Conservation (phyloP, 306 rosid genomes). For the Medicago arabica region DNA sequence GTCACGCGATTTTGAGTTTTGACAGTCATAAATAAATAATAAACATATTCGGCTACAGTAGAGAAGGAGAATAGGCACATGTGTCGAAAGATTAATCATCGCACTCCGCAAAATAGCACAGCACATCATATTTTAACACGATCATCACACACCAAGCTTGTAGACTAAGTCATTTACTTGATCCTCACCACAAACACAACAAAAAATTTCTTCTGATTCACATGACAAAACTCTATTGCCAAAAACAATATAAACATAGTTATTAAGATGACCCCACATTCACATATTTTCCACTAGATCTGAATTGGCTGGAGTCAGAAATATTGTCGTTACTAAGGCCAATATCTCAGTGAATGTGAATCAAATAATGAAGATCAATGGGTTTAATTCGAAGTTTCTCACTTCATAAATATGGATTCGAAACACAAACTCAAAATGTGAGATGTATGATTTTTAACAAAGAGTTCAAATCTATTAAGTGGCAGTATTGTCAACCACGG, state of each 20-base stretch:
- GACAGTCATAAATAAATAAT: conserved; percentile 9
- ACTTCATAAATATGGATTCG: background rate
- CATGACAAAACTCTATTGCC: conserved; percentile 14
- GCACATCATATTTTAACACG: background rate
- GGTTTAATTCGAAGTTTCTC: background rate
- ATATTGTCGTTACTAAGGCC: background rate
- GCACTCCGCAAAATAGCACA: background rate
- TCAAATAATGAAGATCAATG: background rate
- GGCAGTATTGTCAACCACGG: background rate
- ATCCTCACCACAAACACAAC: conserved; percentile 20
- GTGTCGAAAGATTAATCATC: conserved; percentile 16
- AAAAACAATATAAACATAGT: background rate
- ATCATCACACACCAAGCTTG: conserved; percentile 26
- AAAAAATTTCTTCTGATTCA: background rate
- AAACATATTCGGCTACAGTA: background rate
- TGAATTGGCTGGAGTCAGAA: background rate
- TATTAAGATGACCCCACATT: background rate
- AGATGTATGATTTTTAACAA: background rate
- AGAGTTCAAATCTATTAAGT: background rate
- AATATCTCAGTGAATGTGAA: background rate
- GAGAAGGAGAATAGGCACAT: conserved; percentile 2
- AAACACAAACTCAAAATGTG: background rate
- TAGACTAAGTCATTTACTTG: conserved; percentile 17
- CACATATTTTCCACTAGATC: conserved; percentile 12
- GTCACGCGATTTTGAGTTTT: background rate